phyloP scores from a whole-genome alignment of 768 basidiomycete genomes.

The Naematelia encephala region DNA sequence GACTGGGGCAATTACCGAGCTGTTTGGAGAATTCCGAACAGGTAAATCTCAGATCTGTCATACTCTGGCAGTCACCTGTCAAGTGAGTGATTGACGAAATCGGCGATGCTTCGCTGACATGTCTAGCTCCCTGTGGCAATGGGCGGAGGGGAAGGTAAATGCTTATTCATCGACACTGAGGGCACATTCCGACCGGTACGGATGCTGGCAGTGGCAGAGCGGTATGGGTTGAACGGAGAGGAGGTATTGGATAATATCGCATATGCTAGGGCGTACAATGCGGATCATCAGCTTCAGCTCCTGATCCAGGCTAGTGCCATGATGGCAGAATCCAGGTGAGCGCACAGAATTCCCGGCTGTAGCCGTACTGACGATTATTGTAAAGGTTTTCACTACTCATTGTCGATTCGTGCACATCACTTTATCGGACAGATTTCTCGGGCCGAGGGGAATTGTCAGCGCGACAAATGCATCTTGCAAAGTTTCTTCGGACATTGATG shows the following conservation, averaged over 20 bases:
- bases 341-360: neutral
- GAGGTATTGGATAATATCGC: conserved; percentile 98
- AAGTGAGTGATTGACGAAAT: conserved; percentile 52
- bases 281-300: conserved; percentile 89
- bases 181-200: conserved; percentile 97
- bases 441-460: conserved; percentile 94
- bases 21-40: conserved; percentile 95
- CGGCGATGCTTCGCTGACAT: conserved; percentile 1
- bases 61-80: conserved; percentile 95
- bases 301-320: conserved; percentile 91
- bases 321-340: conserved; percentile 95
- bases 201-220: conserved; percentile 87
- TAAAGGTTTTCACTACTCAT: conserved; percentile 89
- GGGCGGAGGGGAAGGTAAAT: conserved; percentile 99
- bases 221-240: conserved; percentile 95
- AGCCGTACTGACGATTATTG: too few species aligned
- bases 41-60: conserved; percentile 98
- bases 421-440: conserved; percentile 92
- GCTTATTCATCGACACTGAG: conserved; percentile 97
- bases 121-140: conserved; percentile 82
- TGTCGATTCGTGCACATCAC: conserved; percentile 91
- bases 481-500: conserved; percentile 87
- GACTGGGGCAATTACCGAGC: conserved; percentile 95
- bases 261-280: conserved; percentile 97
- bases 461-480: conserved; percentile 91